Conservation (phyloP, 306 rosid genomes). For the Rosa chinensis region DNA sequence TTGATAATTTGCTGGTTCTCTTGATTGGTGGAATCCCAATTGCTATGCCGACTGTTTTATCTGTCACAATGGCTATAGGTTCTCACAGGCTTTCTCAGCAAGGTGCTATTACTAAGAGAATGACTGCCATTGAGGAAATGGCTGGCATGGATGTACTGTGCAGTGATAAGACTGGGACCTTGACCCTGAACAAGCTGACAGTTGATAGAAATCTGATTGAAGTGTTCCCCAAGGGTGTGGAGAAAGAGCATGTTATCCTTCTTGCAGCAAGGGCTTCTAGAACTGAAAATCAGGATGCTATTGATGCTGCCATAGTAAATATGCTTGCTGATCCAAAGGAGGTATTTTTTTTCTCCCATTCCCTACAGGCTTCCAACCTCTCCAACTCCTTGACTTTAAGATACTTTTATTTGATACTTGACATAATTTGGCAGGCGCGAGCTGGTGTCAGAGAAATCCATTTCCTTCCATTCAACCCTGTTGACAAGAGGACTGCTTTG, state of each 20-base stretch:
- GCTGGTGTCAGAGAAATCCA: constrained; percentile 93
- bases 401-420: background rate
- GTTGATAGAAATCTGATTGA: constrained; percentile 84
- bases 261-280: constrained; percentile 99
- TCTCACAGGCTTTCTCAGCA: constrained; percentile 98
- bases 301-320: constrained; percentile 97
- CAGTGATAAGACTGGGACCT: constrained; percentile 98
- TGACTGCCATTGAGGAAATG: constrained; percentile 99
- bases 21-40: constrained; percentile 99
- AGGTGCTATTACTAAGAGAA: constrained; percentile 95
- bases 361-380: background rate
- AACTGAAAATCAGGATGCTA: constrained; percentile 97
- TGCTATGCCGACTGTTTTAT: constrained; percentile 99
- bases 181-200: constrained; percentile 79
- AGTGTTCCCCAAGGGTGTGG: constrained; percentile 86
- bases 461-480: constrained; percentile 97
- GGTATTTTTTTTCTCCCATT: constrained; percentile 40
- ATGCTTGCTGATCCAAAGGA: constrained; percentile 99
- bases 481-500: constrained; percentile 96
- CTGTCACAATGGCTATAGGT: constrained; percentile 99
- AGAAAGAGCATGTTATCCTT: constrained; percentile 80
- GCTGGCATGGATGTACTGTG: constrained; percentile 99
- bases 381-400: background rate
- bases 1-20: constrained; percentile 91
- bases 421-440: constrained; percentile 65